Percentiles rank a stretch among this genome's conserved stretches.
These are phyloP conservation scores for Spongispora temasekensis DNA, from an alignment of 1,284 basidiomycete genomes.

Conservation along the genomic window DNA sequence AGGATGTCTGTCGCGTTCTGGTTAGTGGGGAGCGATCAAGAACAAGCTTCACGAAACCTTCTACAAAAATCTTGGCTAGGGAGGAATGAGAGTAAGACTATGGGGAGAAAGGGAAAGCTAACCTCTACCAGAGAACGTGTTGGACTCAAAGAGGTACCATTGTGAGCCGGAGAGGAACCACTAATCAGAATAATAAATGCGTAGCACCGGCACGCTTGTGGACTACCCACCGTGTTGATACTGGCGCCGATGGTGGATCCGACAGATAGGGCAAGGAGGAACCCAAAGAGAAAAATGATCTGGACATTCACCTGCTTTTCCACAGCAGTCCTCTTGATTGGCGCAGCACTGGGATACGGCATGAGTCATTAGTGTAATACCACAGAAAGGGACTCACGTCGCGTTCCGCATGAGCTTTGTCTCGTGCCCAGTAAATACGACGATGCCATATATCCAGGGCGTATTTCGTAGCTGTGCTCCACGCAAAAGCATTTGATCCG, in stretches of 20 bases:
- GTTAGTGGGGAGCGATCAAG: slow-evolving; percentile 8
- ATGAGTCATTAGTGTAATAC: not conserved
- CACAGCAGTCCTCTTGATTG: slow-evolving; percentile 95
- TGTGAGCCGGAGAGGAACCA: slow-evolving; percentile 84
- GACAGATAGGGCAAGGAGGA: slow-evolving; percentile 86
- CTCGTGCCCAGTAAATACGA: slow-evolving; percentile 96
- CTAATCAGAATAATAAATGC: slow-evolving; percentile 29
- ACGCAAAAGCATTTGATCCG: slow-evolving; percentile 92
- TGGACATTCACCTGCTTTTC: slow-evolving; percentile 96
- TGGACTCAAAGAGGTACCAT: slow-evolving; percentile 78
- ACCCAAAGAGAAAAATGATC: slow-evolving; percentile 93
- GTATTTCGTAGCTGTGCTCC: slow-evolving; percentile 98
- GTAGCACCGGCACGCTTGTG: not conserved
- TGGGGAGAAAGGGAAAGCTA: slow-evolving; percentile 21
- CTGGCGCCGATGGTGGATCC: slow-evolving; percentile 92
- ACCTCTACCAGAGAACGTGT: slow-evolving; percentile 64
- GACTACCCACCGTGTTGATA: slow-evolving; percentile 61
- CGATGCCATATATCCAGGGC: slow-evolving; percentile 93
- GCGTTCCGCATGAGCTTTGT: slow-evolving; percentile 97
- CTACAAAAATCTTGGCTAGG: slow-evolving; percentile 76
- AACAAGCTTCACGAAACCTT: slow-evolving; percentile 51
- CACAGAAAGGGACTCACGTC: slow-evolving; percentile 60
- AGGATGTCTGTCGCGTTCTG: slow-evolving; percentile 70
- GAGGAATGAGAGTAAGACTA: not conserved
- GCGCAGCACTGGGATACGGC: slow-evolving; percentile 66